phyloP scores from a whole-genome alignment of 257 asterid species.

The Schizonepeta tenuifolia region DNA sequence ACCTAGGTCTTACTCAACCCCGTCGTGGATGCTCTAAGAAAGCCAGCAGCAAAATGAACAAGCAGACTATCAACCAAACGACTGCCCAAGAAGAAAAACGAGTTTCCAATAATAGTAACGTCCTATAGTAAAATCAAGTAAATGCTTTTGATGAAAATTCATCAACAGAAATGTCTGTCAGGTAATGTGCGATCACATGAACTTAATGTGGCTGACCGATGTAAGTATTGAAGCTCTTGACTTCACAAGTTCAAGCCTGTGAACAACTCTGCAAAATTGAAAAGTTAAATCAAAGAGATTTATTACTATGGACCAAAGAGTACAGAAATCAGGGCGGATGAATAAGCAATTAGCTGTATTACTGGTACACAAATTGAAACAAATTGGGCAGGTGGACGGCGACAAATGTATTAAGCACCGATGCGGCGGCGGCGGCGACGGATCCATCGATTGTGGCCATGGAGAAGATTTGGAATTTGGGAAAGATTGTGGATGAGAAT shows the following conservation, averaged over 20 bases:
- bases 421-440: too few relatives aligned
- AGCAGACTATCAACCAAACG: constrained; percentile 97
- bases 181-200: constrained; percentile 31
- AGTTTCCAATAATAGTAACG: constrained; percentile 83
- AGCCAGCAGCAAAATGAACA: too few relatives aligned
- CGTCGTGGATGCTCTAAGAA: too few relatives aligned
- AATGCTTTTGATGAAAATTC: constrained; percentile 11
- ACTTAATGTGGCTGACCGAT: constrained; percentile 64
- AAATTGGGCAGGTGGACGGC: too few relatives aligned
- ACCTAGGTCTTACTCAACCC: too few relatives aligned
- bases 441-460: too few relatives aligned
- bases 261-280: constrained; percentile 73
- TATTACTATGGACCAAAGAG: not conserved
- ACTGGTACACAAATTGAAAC: too few relatives aligned
- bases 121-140: constrained; percentile 50
- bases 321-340: not conserved
- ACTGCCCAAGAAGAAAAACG: constrained; percentile 92
- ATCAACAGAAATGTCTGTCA: constrained; percentile 6
- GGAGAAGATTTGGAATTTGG: too few relatives aligned
- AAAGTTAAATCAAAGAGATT: constrained; percentile 12
- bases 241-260: constrained; percentile 89
- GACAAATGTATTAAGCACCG: too few relatives aligned
- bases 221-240: constrained; percentile 98
- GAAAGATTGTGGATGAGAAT: too few relatives aligned
- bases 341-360: too few relatives aligned